A percentile compares a stretch with the other conserved stretches of the same genome.
Conservation (phyloP, 257 asterid species). For the Penstemon barbatus region DNA sequence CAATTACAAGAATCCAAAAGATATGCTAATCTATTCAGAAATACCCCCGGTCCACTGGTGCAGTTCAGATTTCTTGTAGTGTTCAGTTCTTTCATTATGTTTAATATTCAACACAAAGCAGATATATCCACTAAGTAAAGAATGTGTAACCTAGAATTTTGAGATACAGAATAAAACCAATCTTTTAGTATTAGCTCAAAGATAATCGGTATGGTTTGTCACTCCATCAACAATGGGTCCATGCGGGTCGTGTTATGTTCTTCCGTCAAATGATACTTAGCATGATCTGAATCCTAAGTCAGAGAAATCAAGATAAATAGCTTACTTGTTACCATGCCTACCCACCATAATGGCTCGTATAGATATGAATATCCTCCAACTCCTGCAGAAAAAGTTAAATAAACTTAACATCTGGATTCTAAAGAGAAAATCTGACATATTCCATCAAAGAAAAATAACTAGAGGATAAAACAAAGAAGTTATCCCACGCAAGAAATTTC, state of each 20-base stretch:
- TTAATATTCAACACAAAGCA: background rate
- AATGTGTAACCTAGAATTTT: background rate
- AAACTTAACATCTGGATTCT: conserved; percentile 7
- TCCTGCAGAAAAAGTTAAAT: conserved; percentile 44
- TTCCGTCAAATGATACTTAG: conserved; percentile 6
- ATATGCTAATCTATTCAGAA: conserved; percentile 2
- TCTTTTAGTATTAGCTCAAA: background rate
- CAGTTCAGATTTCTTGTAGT: background rate
- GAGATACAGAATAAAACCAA: conserved; percentile 1
- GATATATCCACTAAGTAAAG: background rate
- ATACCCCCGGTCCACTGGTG: background rate
- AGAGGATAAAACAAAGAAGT: background rate
- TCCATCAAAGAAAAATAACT: background rate
- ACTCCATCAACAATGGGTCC: background rate
- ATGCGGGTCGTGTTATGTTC: background rate
- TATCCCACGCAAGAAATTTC: background rate
- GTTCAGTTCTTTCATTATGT: too few species aligned
- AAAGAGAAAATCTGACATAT: conserved; percentile 16
- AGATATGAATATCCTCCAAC: conserved; percentile 86
- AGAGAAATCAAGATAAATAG: conserved; percentile 21
- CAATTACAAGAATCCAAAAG: background rate
- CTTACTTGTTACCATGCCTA: conserved; percentile 88
- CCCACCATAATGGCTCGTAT: conserved; percentile 90
- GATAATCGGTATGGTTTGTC: background rate
- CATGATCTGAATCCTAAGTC: conserved; percentile 8